Conservation (phyloP, 805 yeast genomes). For the Teunomyces lycoperdinae region DNA sequence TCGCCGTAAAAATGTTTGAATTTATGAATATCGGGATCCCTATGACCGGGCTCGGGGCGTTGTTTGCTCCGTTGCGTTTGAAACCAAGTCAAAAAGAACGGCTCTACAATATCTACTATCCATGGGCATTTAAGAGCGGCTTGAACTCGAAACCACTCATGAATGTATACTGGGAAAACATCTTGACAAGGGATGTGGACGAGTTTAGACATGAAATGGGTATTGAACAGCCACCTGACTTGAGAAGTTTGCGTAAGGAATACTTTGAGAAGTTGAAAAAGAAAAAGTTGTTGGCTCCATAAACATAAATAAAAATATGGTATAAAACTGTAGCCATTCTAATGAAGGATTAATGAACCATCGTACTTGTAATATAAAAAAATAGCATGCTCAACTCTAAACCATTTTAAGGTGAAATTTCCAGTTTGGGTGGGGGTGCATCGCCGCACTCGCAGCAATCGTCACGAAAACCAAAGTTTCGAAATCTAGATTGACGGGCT, state of each 20-base stretch:
- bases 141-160: conserved; percentile 70
- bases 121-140: conserved; percentile 84
- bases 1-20: conserved; percentile 88
- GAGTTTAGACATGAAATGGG: conserved; percentile 72
- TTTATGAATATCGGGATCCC: conserved; percentile 91
- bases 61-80: conserved; percentile 83
- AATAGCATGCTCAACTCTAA: no score
- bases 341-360: no score
- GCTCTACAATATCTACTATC: conserved; percentile 68
- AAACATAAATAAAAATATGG: background rate
- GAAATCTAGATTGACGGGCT: background rate
- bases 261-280: conserved; percentile 30
- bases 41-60: conserved; percentile 90
- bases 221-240: conserved; percentile 70
- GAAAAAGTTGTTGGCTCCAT: conserved; percentile 13
- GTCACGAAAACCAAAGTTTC: background rate
- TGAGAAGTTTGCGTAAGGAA: conserved; percentile 59
- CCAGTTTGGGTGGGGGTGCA: background rate
- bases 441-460: background rate
- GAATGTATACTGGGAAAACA: conserved; percentile 89
- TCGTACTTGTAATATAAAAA: no score
- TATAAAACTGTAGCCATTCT: no score
- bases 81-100: conserved; percentile 60
- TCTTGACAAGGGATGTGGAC: conserved; percentile 66
- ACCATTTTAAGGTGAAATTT: background rate